Evolutionary conservation across 441 rosid genomes (phyloP).

Genomic region (Gossypium lobatum): DNA sequence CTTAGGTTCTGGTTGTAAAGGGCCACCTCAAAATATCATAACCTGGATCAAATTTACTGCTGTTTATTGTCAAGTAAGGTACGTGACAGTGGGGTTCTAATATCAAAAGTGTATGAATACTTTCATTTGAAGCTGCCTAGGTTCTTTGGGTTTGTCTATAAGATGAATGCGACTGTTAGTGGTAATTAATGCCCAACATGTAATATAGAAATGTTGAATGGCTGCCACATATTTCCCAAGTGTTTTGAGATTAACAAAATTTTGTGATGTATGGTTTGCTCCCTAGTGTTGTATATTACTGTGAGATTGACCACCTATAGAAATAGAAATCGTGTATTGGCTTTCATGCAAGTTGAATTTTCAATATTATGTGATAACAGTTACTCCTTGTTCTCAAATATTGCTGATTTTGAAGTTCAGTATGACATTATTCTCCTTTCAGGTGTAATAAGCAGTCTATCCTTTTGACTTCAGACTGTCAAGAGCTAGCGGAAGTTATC

Average conservation of each 20-base stretch:
- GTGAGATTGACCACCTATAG: neutral
- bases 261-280: neutral
- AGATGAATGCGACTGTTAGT: slow-evolving; percentile 6
- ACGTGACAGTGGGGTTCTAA: slow-evolving; percentile 17
- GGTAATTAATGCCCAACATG: neutral
- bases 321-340: neutral
- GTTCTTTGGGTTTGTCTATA: slow-evolving; percentile 5
- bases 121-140: neutral
- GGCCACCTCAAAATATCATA: slow-evolving; percentile 63
- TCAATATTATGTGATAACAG: neutral
- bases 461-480: slow-evolving; percentile 49
- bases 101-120: neutral
- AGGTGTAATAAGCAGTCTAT: slow-evolving; percentile 44
- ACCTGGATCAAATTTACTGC: slow-evolving; percentile 58
- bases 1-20: slow-evolving; percentile 38
- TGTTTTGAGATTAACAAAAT: neutral
- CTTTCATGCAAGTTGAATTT: neutral
- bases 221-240: neutral
- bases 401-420: slow-evolving; percentile 8
- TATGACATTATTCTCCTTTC: slow-evolving; percentile 21
- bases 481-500: slow-evolving; percentile 45
- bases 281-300: neutral
- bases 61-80: slow-evolving; percentile 63
- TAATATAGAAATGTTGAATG: neutral
- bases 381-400: neutral